phyloP scores from a whole-genome alignment of 2,329 filamentous ascomycete species.

The Fusarium camptoceras region DNA sequence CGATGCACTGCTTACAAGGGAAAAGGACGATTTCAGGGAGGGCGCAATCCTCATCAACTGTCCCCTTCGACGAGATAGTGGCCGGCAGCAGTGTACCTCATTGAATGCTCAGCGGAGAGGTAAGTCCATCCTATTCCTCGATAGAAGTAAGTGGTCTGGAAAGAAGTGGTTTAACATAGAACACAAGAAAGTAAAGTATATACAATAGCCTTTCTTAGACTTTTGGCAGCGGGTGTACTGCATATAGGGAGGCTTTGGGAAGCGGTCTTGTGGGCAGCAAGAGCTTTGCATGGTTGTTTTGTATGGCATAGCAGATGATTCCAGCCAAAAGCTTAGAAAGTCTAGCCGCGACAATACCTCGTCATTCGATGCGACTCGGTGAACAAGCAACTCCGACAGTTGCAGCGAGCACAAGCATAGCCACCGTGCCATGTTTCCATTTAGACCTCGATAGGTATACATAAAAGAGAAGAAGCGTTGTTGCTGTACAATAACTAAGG shows the following conservation, averaged over 20 bases:
- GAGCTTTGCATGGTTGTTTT: background rate
- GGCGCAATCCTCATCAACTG: no score
- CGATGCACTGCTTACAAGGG: background rate
- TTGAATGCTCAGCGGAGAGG: background rate
- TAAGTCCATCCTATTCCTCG: background rate
- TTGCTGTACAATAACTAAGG: background rate
- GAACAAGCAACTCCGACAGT: background rate
- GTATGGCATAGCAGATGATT: background rate
- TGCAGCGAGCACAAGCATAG: accelerated
- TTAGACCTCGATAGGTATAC: background rate
- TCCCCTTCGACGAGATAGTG: background rate
- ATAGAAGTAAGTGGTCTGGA: no score
- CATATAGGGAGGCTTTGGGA: background rate
- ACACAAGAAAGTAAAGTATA: background rate
- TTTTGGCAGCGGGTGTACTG: background rate
- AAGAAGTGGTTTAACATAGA: background rate
- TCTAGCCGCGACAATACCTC: background rate
- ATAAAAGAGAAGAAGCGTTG: accelerated
- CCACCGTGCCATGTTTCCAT: background rate
- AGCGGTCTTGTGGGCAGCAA: background rate
- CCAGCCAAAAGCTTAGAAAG: background rate
- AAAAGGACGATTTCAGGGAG: background rate
- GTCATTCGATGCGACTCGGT: background rate
- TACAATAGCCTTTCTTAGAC: background rate
- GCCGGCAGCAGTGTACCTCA: background rate